These are phyloP conservation scores for Podila epicladia DNA, from an alignment of 192 early-diverging fungal species.

Conservation along the genomic window DNA sequence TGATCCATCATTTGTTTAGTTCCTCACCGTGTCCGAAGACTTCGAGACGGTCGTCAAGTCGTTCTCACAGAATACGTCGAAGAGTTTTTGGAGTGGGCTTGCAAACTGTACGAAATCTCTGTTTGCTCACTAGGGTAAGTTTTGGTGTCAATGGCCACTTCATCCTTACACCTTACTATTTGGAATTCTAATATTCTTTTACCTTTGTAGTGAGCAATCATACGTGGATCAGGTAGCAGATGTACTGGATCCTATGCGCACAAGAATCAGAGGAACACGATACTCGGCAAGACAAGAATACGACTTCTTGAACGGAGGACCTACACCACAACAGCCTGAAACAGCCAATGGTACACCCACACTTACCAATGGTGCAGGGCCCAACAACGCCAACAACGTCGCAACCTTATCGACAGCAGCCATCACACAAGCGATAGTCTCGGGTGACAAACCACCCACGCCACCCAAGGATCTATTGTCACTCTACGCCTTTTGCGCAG, in stretches of 20 bases:
- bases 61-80: constrained; percentile 73
- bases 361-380: not conserved
- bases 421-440: constrained; percentile 6
- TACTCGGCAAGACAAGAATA: constrained; percentile 79
- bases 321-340: not conserved
- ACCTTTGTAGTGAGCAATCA: constrained; percentile 64
- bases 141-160: not conserved
- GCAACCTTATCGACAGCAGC: constrained; percentile 5
- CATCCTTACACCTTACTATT: not conserved
- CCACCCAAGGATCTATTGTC: constrained; percentile 79
- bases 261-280: constrained; percentile 64
- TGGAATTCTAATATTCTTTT: not conserved
- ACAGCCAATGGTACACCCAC: not conserved
- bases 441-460: constrained; percentile 37
- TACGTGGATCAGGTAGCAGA: constrained; percentile 78
- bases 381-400: not conserved
- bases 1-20: constrained; percentile 44
- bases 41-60: constrained; percentile 70
- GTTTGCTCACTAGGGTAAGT: constrained; percentile 76
- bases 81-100: constrained; percentile 81
- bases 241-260: constrained; percentile 69
- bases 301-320: constrained; percentile 61
- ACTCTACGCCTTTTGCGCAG: constrained; percentile 70
- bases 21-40: constrained; percentile 63
- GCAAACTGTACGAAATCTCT: constrained; percentile 72